These are phyloP conservation scores for Echria macrotheca DNA, from an alignment of 495 filamentous ascomycete species.

Conservation along the genomic window DNA sequence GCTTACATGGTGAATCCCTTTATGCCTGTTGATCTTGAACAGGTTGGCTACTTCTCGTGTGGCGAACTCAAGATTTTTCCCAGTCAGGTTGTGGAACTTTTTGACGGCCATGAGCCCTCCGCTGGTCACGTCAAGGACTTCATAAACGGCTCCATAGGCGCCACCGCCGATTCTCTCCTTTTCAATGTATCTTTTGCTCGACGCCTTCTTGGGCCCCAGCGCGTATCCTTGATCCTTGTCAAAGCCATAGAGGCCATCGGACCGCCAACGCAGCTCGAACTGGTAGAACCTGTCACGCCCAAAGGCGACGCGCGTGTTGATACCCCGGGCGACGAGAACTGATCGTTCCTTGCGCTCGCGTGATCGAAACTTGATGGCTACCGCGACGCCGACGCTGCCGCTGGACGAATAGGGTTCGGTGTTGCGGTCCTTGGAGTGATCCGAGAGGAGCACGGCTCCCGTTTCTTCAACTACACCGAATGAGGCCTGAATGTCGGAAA, in stretches of 20 bases:
- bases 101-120: slow-evolving; percentile 30
- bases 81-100: slow-evolving; percentile 28
- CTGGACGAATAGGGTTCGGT: slow-evolving; percentile 19
- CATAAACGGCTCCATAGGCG: slow-evolving; percentile 27
- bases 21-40: slow-evolving; percentile 21
- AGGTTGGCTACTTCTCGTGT: slow-evolving; percentile 25
- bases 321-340: slow-evolving; percentile 25
- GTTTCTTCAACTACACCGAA: slow-evolving; percentile 22
- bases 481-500: slow-evolving; percentile 22
- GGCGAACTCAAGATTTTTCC: slow-evolving; percentile 27
- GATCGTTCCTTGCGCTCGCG: too few species aligned
- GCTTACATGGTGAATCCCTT: slow-evolving; percentile 24
- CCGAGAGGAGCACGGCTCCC: slow-evolving; percentile 26
- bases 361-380: slow-evolving; percentile 20
- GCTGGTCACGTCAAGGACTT: slow-evolving; percentile 19
- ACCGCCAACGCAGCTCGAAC: slow-evolving; percentile 26
- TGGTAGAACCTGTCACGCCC: slow-evolving; percentile 23
- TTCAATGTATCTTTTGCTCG: slow-evolving; percentile 20
- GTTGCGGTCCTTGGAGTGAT: slow-evolving; percentile 17
- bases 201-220: slow-evolving; percentile 20
- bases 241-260: slow-evolving; percentile 20
- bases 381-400: slow-evolving; percentile 8
- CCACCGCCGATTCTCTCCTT: slow-evolving; percentile 23
- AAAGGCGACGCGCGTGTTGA: slow-evolving; percentile 28
- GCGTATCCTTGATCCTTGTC: slow-evolving; percentile 17